phyloP scores from a whole-genome alignment of 768 basidiomycete genomes.

The Mycena rosella region DNA sequence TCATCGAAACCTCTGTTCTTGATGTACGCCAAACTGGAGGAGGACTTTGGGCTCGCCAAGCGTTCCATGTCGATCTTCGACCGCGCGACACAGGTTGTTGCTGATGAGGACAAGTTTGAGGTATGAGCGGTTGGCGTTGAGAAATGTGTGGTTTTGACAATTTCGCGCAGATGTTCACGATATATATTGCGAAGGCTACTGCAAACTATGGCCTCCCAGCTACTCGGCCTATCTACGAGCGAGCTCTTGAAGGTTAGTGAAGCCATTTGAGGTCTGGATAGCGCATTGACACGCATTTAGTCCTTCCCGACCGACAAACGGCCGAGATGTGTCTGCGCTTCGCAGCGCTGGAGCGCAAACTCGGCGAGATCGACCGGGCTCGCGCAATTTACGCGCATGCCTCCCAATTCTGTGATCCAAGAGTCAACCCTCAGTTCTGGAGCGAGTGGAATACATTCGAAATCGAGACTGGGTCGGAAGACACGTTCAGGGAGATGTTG shows the following conservation, averaged over 20 bases:
- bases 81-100: constrained; percentile 88
- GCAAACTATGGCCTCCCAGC: constrained; percentile 96
- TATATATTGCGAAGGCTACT: constrained; percentile 98
- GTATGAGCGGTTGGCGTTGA: constrained; percentile 55
- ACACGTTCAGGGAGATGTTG: constrained; percentile 96
- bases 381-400: constrained; percentile 97
- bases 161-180: constrained; percentile 84
- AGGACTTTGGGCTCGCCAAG: constrained; percentile 95
- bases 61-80: constrained; percentile 97
- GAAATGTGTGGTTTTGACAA: not conserved
- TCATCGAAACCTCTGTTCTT: constrained; percentile 95
- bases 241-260: constrained; percentile 80
- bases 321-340: constrained; percentile 99
- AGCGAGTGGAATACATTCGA: constrained; percentile 97
- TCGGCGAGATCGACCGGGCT: constrained; percentile 98
- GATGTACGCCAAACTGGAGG: constrained; percentile 96
- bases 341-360: constrained; percentile 94
- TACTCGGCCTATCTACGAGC: constrained; percentile 96
- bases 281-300: constrained; percentile 41
- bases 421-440: constrained; percentile 95
- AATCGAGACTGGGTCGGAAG: constrained; percentile 98
- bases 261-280: not conserved
- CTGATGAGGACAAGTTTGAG: constrained; percentile 95
- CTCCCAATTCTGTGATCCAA: constrained; percentile 98
- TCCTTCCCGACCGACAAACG: constrained; percentile 92